These are phyloP conservation scores for Pilaira anomala DNA, from an alignment of 192 early-diverging fungal genomes.

Conservation along the genomic window DNA sequence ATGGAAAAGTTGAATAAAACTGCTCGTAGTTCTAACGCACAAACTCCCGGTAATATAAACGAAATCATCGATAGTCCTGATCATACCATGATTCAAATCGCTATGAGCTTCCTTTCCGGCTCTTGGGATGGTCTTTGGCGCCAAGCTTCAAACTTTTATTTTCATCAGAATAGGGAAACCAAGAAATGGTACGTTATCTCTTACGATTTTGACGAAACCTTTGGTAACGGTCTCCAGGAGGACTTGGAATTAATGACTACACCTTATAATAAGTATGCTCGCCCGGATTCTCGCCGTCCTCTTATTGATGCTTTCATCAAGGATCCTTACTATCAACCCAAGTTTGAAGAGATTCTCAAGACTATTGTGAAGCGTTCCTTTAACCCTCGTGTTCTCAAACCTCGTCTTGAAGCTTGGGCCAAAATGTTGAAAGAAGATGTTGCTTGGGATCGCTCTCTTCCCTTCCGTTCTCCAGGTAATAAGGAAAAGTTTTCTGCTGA, in stretches of 20 bases:
- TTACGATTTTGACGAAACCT: constrained; percentile 42
- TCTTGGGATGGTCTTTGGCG: constrained; percentile 39
- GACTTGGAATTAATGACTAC: no score
- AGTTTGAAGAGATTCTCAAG: constrained; percentile 38
- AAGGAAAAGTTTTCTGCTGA: constrained; percentile 17
- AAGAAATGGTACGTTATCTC: constrained; percentile 39
- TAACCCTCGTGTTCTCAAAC: constrained; percentile 34
- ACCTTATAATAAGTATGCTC: constrained; percentile 32
- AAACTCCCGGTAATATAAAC: not conserved
- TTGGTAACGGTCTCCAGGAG: no score
- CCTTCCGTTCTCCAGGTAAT: constrained; percentile 17
- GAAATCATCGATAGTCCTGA: constrained; percentile 1
- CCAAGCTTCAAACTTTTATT: constrained; percentile 35
- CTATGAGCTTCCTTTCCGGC: constrained; percentile 38
- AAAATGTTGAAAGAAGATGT: constrained; percentile 40
- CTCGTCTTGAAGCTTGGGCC: constrained; percentile 32
- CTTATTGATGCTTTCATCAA: constrained; percentile 29
- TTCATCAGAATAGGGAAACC: constrained; percentile 35
- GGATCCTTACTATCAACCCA: constrained; percentile 32
- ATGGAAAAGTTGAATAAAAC: not conserved
- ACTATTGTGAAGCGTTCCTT: constrained; percentile 37
- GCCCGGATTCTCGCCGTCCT: constrained; percentile 24
- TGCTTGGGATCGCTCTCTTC: constrained; percentile 34
- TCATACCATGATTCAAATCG: constrained; percentile 36
- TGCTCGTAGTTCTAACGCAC: not conserved